A percentile compares a stretch with the other conserved stretches of the same genome.
Conservation (phyloP, 441 rosid genomes). For the Populus hybrid region DNA sequence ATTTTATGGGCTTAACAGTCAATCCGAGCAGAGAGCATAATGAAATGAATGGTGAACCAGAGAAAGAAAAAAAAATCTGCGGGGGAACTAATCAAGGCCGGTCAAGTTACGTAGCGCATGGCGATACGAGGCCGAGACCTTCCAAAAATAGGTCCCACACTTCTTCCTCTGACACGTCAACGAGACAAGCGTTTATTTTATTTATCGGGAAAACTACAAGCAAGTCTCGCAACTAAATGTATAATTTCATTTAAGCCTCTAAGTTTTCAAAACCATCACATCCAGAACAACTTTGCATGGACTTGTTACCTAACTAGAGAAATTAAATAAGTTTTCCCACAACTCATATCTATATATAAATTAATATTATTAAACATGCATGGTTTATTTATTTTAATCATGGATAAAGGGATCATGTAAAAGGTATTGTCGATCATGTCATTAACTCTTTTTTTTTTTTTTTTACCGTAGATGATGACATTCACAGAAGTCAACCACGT, state of each 20-base stretch:
- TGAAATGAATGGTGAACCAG: neutral
- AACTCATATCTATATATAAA: too few relatives aligned
- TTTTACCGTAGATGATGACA: too few relatives aligned
- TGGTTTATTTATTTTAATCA: too few relatives aligned
- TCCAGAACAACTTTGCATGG: neutral
- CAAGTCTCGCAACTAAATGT: neutral
- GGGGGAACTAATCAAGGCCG: neutral
- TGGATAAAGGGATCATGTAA: too few relatives aligned
- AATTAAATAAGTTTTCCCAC: too few relatives aligned
- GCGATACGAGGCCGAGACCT: slow-evolving; percentile 21
- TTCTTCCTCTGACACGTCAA: slow-evolving; percentile 13
- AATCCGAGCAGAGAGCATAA: too few relatives aligned
- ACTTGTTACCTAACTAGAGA: neutral
- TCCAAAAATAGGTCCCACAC: neutral
- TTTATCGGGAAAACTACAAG: neutral
- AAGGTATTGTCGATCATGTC: too few relatives aligned
- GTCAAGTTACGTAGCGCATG: slow-evolving; percentile 20
- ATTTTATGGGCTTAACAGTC: neutral
- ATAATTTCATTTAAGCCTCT: neutral
- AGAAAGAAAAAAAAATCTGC: neutral
- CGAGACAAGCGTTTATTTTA: neutral
- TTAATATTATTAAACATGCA: too few relatives aligned
- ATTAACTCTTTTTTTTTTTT: too few relatives aligned
- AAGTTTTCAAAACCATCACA: neutral
- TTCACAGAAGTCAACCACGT: too few relatives aligned